Evolutionary conservation across 2,329 filamentous ascomycete species (phyloP), one percentile per base, ranked within the genome.

Genomic region (Ascochyta viciae-villosae): DNA sequence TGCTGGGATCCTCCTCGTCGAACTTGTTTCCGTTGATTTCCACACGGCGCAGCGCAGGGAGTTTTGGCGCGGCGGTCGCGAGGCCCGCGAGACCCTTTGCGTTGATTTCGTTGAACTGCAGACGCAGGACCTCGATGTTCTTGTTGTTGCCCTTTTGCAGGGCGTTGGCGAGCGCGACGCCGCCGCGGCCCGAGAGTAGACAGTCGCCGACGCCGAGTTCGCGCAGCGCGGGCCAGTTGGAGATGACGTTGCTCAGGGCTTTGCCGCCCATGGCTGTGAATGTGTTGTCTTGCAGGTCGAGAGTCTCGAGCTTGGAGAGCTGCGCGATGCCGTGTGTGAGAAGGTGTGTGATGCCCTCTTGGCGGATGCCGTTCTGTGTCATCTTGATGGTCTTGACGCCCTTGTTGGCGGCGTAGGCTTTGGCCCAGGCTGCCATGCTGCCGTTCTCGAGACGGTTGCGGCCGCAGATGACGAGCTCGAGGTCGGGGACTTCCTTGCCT

Each of bases 11-110:
- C 3, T 96, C 92, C 75, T 97, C 93, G 8, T 85, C 81, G 67
- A 99, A 96, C 73, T 92, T 95, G 81, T 99, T 99, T 46, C 95
- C 95, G 74, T 99, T 98, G 64, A 99, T 81, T 78, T 98, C 95
- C 45, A 99, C 86, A 68, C 93, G 88, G 78, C 89, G 89, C 63
- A 99, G 80, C 12, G 85, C 84, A 1, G 92, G 92, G 8, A 99
- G 83, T 8, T 83, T 80, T 0, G 61, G 59, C 4, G 87, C 87
- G 3, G 90, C 91, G 19, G 84, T 79, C 3, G 88, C 84, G 50
- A 99, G 82, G 3, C 83, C 84, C 72, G 90, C 87, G 45, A 98
- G 77, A 16, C 89, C 90, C 54, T 87, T 83, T 0, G 88, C 82
- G 37, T 90, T 92, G 72, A 99, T 95, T 64, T 99, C 95, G 79